Conservation (phyloP, 768 basidiomycete genomes). For the Mycena kentingensis region DNA sequence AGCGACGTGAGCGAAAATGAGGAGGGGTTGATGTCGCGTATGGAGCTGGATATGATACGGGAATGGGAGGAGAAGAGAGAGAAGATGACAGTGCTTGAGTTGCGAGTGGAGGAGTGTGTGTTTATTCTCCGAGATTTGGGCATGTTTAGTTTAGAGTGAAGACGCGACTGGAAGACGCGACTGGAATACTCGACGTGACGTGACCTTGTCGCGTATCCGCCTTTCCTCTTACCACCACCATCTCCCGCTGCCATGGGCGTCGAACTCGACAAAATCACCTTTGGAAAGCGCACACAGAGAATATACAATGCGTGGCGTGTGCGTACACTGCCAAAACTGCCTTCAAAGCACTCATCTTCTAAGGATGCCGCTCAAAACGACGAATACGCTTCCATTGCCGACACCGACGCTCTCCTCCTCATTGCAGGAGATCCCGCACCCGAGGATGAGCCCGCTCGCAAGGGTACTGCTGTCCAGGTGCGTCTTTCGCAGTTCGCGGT, state of each 20-base stretch:
- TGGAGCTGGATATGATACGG: conserved; percentile 74
- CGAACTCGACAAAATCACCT: conserved; percentile 67
- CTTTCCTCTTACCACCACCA: neutral
- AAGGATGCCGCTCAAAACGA: conserved; percentile 70
- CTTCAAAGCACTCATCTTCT: conserved; percentile 16
- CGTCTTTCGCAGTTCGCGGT: conserved; percentile 12
- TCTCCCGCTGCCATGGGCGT: conserved; percentile 54
- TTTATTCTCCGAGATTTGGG: conserved; percentile 87
- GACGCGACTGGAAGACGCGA: neutral
- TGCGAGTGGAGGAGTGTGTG: conserved; percentile 84
- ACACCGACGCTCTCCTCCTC: conserved; percentile 69
- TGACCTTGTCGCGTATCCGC: conserved; percentile 20
- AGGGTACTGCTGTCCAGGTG: conserved; percentile 91
- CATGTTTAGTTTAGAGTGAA: conserved; percentile 39
- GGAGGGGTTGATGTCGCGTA: conserved; percentile 57
- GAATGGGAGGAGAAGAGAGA: conserved; percentile 76
- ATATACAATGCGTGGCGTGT: conserved; percentile 69
- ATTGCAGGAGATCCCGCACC: conserved; percentile 75
- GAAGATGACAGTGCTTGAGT: conserved; percentile 78
- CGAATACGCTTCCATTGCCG: conserved; percentile 69
- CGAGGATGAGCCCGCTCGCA: conserved; percentile 90
- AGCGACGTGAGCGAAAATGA: conserved; percentile 83
- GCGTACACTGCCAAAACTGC: conserved; percentile 31
- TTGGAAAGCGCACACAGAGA: conserved; percentile 56
- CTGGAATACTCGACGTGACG: conserved; percentile 12